These are phyloP conservation scores for Capronia americana DNA, from an alignment of 2,329 filamentous ascomycete species.

Conservation along the genomic window DNA sequence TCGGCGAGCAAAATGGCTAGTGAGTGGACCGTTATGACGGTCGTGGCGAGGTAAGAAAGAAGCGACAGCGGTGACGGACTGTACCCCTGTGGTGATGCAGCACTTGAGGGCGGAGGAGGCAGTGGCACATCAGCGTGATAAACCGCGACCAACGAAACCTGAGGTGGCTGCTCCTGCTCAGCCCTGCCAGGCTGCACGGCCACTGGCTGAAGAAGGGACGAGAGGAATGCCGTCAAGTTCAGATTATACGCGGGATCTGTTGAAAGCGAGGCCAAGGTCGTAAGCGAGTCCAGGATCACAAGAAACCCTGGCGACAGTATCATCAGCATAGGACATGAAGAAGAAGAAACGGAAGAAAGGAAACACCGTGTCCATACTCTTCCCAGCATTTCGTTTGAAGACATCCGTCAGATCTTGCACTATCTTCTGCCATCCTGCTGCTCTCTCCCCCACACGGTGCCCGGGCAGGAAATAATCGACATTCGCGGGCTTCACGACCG, in stretches of 20 bases:
- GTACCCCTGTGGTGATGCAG: slow-evolving; percentile 41
- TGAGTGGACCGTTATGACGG: slow-evolving; percentile 75
- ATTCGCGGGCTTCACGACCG: slow-evolving; percentile 66
- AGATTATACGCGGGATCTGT: slow-evolving; percentile 43
- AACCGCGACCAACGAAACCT: slow-evolving; percentile 74
- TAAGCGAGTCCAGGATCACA: slow-evolving; percentile 36
- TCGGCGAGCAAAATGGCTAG: slow-evolving; percentile 75
- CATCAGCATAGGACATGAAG: slow-evolving; percentile 1
- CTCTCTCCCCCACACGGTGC: slow-evolving; percentile 55
- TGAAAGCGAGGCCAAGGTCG: slow-evolving; percentile 31
- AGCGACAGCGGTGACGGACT: slow-evolving; percentile 73
- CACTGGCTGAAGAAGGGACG: slow-evolving; percentile 67
- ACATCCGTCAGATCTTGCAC: slow-evolving; percentile 43
- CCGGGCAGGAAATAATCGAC: slow-evolving; percentile 73
- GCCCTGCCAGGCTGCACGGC: slow-evolving; percentile 34
- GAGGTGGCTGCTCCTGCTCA: slow-evolving; percentile 40
- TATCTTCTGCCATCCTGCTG: slow-evolving; percentile 54
- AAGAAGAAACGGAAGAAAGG: not conserved
- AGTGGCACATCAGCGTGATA: slow-evolving; percentile 83
- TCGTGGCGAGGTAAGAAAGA: slow-evolving; percentile 85
- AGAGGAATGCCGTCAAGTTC: slow-evolving; percentile 71
- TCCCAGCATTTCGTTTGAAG: slow-evolving; percentile 30
- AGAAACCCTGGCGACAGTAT: slow-evolving; percentile 20
- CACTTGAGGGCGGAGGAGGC: slow-evolving; percentile 35
- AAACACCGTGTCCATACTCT: slow-evolving; percentile 24